These are phyloP conservation scores for Ophiostoma piceae DNA, from an alignment of 2,329 filamentous ascomycete species.

Conservation along the genomic window DNA sequence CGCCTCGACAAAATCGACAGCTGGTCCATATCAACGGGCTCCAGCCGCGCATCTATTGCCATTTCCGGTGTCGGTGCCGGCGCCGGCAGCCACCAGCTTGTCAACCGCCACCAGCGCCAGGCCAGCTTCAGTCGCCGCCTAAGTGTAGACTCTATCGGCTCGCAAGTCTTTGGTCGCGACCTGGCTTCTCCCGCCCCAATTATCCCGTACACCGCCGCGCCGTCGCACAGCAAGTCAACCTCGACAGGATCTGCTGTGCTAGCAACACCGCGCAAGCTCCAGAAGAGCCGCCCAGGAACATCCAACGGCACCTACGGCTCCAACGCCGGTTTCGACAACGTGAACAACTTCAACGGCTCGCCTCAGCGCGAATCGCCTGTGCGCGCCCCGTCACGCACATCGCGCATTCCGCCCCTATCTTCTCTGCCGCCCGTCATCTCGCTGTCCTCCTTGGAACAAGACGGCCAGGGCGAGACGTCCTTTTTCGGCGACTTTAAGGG, in stretches of 20 bases:
- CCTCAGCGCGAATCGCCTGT: slow-evolving; percentile 12
- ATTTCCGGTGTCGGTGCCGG: slow-evolving; percentile 9
- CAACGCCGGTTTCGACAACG: slow-evolving; percentile 22
- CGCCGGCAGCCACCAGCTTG: slow-evolving; percentile 26
- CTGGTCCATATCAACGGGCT: slow-evolving; percentile 50
- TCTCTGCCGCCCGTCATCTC: slow-evolving; percentile 41
- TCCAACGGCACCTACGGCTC: slow-evolving; percentile 16
- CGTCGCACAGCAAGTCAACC: background rate
- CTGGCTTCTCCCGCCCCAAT: slow-evolving; percentile 20
- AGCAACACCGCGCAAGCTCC: slow-evolving; percentile 36
- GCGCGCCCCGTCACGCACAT: slow-evolving; percentile 21
- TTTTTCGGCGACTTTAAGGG: slow-evolving; percentile 17
- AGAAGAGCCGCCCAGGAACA: slow-evolving; percentile 37
- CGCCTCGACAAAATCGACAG: slow-evolving; percentile 30
- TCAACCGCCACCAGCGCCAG: slow-evolving; percentile 32
- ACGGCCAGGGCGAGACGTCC: slow-evolving; percentile 30
- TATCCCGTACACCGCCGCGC: background rate
- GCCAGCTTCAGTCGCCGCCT: slow-evolving; percentile 38
- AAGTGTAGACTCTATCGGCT: slow-evolving; percentile 41
- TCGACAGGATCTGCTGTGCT: background rate
- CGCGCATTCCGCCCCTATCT: slow-evolving; percentile 33
- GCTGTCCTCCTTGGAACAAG: slow-evolving; percentile 39
- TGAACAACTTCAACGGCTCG: slow-evolving; percentile 15
- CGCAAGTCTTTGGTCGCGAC: slow-evolving; percentile 20
- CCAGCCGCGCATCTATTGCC: slow-evolving; percentile 41